Percentiles rank a stretch among this genome's conserved stretches.
These are phyloP conservation scores for Blastobotrys ciferrii DNA, from an alignment of 1,139 yeast species.

Conservation along the genomic window DNA sequence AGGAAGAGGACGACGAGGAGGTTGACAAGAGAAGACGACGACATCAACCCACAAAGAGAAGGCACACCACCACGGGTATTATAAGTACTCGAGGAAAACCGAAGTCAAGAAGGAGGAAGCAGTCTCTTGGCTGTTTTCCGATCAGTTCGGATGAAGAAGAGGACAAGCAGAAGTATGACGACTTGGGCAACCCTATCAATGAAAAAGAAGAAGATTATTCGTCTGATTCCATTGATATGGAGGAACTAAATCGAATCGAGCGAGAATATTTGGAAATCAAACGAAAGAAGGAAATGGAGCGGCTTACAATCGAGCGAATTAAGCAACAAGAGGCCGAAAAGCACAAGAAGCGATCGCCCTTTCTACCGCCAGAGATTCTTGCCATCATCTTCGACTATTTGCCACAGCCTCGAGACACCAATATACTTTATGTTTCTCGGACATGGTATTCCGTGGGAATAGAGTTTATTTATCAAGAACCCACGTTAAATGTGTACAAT, in stretches of 20 bases:
- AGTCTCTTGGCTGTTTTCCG: neutral
- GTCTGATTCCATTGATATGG: conserved; percentile 14
- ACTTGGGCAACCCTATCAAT: conserved; percentile 9
- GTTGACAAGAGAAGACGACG: conserved; percentile 10
- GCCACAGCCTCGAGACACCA: conserved; percentile 38
- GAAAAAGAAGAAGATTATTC: conserved; percentile 12
- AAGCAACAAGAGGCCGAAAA: conserved; percentile 4
- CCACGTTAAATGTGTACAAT: conserved; percentile 62
- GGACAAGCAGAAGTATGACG: conserved; percentile 6
- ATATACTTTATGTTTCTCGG: conserved; percentile 59
- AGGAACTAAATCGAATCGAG: conserved; percentile 16
- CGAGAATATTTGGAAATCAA: conserved; percentile 11
- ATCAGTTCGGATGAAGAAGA: conserved; percentile 11
- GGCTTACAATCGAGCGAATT: conserved; percentile 15
- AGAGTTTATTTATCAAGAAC: conserved; percentile 62
- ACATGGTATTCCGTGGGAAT: conserved; percentile 58
- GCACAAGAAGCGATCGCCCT: conserved; percentile 30
- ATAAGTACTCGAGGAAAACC: neutral
- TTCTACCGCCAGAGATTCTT: conserved; percentile 61
- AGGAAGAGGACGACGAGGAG: conserved; percentile 7
- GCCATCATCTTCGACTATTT: conserved; percentile 47
- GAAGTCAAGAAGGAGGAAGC: neutral
- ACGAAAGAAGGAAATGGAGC: conserved; percentile 11
- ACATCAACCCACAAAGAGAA: conserved; percentile 5
- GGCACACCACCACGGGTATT: conserved; percentile 4